Evolutionary conservation across 2,329 filamentous ascomycete species (phyloP).

Genomic region (Fusarium cyanostomum): DNA sequence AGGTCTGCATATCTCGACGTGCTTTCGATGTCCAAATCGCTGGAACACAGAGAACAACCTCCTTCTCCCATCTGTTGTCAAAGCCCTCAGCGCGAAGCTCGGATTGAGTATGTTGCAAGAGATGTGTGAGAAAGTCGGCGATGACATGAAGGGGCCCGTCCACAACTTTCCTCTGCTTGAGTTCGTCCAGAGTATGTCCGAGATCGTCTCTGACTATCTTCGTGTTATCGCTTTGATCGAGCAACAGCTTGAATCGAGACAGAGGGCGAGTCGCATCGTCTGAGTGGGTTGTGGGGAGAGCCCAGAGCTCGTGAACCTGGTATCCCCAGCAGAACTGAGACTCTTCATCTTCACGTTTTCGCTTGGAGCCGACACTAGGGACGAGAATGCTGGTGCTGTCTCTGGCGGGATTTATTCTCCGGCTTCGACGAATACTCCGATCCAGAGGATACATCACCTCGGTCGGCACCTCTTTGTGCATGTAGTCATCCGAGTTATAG

Average conservation of each 20-base stretch:
- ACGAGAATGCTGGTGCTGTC: too few relatives aligned
- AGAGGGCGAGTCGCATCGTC: not conserved
- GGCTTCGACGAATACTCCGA: too few relatives aligned
- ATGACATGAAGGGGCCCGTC: not conserved
- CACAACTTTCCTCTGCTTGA: not conserved
- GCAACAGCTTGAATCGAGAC: not conserved
- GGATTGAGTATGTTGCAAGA: not conserved
- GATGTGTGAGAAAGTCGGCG: not conserved
- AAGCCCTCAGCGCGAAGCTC: not conserved
- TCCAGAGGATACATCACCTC: not conserved
- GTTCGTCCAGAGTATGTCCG: too few relatives aligned
- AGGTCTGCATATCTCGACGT: slow-evolving; percentile 1
- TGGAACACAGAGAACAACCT: slow-evolving; percentile 8
- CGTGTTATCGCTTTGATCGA: not conserved
- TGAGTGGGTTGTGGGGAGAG: not conserved
- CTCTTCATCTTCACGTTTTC: not conserved
- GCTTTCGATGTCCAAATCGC: not conserved
- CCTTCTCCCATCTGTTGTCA: not conserved
- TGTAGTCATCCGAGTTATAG: rapidly evolving
- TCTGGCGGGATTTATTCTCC: too few relatives aligned
- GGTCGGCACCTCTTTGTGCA: not conserved
- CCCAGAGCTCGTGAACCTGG: not conserved
- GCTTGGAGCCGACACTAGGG: too few relatives aligned
- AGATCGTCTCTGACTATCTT: not conserved
- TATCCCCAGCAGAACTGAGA: not conserved